These are phyloP conservation scores for Mrakia gelida DNA, from an alignment of 768 basidiomycete species.

Conservation along the genomic window DNA sequence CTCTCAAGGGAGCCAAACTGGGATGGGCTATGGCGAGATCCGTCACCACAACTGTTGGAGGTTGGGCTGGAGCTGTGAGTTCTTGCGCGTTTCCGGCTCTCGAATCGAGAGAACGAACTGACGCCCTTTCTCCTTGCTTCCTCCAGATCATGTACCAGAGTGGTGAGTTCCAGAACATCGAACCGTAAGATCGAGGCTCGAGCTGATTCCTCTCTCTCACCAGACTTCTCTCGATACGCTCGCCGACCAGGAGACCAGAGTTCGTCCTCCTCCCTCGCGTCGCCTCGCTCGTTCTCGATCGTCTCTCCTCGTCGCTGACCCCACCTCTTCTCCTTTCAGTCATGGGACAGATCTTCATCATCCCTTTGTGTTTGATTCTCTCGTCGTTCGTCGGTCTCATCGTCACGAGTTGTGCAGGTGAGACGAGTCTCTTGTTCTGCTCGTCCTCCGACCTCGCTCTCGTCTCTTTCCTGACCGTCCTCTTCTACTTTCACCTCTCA, in stretches of 20 bases:
- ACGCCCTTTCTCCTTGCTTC: not conserved
- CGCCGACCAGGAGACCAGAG: conserved; percentile 34
- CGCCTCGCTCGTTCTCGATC: conserved; percentile 23
- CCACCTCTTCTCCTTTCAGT: conserved; percentile 15
- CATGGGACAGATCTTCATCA: conserved; percentile 28
- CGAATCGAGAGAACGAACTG: too few relatives aligned
- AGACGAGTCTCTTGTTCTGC: not conserved
- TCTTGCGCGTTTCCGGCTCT: too few relatives aligned
- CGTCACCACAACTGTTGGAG: conserved; percentile 16
- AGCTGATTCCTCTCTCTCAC: too few relatives aligned
- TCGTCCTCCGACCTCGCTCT: not conserved
- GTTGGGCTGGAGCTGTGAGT: conserved; percentile 15
- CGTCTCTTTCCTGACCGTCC: not conserved
- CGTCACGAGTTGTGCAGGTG: conserved; percentile 38
- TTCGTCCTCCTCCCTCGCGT: not conserved
- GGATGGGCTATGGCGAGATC: conserved; percentile 37
- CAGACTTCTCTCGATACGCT: too few relatives aligned
- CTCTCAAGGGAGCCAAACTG: conserved; percentile 34
- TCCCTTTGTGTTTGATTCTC: conserved; percentile 34
- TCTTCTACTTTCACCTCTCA: not conserved
- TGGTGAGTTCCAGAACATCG: too few relatives aligned
- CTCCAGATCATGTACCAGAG: conserved; percentile 32
- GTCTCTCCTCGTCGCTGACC: not conserved
- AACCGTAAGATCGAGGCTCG: too few relatives aligned
- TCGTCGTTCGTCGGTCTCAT: conserved; percentile 39